Evolutionary conservation across 768 basidiomycete species (phyloP), one percentile per base, ranked within the genome.

Genomic region (Saitozyma sp.): DNA sequence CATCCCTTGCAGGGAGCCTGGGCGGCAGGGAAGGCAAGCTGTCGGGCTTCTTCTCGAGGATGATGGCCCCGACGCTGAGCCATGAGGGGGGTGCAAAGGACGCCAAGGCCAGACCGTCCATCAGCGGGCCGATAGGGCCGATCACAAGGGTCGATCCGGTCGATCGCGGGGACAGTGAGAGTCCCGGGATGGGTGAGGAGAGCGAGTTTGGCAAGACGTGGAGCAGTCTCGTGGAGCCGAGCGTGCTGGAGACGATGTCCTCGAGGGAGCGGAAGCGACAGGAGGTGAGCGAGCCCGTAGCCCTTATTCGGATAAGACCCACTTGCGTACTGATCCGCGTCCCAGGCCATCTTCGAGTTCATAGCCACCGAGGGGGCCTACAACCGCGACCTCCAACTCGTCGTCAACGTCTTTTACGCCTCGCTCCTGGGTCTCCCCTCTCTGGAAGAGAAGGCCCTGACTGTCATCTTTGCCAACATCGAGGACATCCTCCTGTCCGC

Each of bases 401-500:
- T 62, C 45, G 53, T 62, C 29, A 50, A 95, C 90, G 84, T 88
- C 13, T 98, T 96, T 80, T 95, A 93, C 79, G 87, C 88, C 0
- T 86, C 85, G 62, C 81, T 97, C 80, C 80, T 93, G 51, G 81
- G 84, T 0, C 9, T 67, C 59, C 39, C 50, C 4, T 75, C 90
- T 14, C 81, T 97, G 8, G 88, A 90, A 3, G 82, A 83, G 60
- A 90, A 90, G 72, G 90, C 90, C 6, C 84, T 88, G 17, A 87
- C 85, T 2, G 88, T 88, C 50, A 86, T 98, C 16, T 98, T 97
- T 71, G 89, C 89, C 6, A 98, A 98, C 70, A 83, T 97, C 20
- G 94, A 98, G 74, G 94, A 97, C 58, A 87, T 97, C 54, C 82
- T 97, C 4, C 79, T 97, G 39, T 89, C 87, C 48, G 94, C 95